Conservation (phyloP, 345 rosid genomes). For the Camelina sativa region DNA sequence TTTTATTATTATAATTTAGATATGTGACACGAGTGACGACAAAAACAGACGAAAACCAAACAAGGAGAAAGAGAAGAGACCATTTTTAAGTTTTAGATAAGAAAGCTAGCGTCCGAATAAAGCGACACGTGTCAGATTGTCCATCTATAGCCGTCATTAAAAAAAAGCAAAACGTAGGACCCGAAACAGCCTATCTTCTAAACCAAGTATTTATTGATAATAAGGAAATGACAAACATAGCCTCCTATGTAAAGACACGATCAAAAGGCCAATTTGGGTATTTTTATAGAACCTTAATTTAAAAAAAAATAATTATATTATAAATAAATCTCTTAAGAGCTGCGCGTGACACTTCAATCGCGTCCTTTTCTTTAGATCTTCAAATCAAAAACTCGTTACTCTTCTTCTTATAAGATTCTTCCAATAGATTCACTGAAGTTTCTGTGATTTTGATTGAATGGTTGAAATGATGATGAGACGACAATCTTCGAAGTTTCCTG, state of each 20-base stretch:
- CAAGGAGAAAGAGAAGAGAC: not conserved
- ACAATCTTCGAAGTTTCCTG: constrained; percentile 58
- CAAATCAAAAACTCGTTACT: constrained; percentile 30
- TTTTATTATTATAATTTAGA: no score
- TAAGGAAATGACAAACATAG: constrained; percentile 22
- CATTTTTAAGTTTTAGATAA: constrained; percentile 4
- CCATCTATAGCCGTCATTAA: constrained; percentile 41
- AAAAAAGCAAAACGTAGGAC: constrained; percentile 19
- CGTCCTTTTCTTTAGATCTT: constrained; percentile 29
- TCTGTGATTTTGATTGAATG: constrained; percentile 44
- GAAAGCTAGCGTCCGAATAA: constrained; percentile 17
- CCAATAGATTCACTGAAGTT: not conserved
- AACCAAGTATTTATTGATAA: not conserved
- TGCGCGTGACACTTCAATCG: constrained; percentile 29
- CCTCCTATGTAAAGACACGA: constrained; percentile 22
- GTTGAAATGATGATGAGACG: constrained; percentile 68
- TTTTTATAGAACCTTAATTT: not conserved
- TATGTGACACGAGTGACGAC: constrained; percentile 9
- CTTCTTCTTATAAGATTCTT: not conserved
- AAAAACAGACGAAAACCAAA: constrained; percentile 11
- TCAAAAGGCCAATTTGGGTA: constrained; percentile 10
- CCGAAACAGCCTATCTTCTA: constrained; percentile 29
- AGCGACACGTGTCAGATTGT: constrained; percentile 20
- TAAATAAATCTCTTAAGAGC: not conserved
- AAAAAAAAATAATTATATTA: not conserved